A percentile compares a stretch with the other conserved stretches of the same genome.
Evolutionary conservation across 1,139 yeast species (phyloP).

Genomic region (Kluyveromyces sp.): DNA sequence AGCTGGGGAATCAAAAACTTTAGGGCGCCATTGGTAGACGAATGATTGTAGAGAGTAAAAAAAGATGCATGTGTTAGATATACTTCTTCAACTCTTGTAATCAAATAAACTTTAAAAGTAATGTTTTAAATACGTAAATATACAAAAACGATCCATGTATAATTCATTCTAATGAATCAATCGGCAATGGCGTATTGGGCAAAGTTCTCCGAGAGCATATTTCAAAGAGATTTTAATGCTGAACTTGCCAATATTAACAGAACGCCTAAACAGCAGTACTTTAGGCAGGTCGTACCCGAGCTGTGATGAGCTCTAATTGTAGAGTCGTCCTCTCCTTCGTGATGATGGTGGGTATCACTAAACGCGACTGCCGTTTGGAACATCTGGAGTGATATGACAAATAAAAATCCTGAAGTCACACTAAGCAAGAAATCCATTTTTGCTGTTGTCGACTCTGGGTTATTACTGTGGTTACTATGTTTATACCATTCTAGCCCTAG

Average conservation of each 20-base stretch:
- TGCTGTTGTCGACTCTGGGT: slow-evolving; percentile 9
- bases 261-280: slow-evolving; percentile 30
- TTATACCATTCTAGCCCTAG: slow-evolving; percentile 54
- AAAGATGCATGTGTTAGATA: not conserved
- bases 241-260: slow-evolving; percentile 25
- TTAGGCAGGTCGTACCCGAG: slow-evolving; percentile 28
- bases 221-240: slow-evolving; percentile 10
- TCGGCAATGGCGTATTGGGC: no score
- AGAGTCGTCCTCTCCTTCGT: slow-evolving; percentile 22
- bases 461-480: slow-evolving; percentile 7
- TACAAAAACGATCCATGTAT: no score
- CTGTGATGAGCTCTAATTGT: slow-evolving; percentile 24
- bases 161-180: no score
- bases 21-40: slow-evolving; percentile 51
- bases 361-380: slow-evolving; percentile 39
- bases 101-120: not conserved
- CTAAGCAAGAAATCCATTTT: slow-evolving; percentile 43
- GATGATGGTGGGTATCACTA: slow-evolving; percentile 31
- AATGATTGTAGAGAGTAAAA: not conserved
- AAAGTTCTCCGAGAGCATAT: not conserved
- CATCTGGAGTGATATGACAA: slow-evolving; percentile 79
- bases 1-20: slow-evolving; percentile 56
- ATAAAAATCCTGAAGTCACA: slow-evolving; percentile 74
- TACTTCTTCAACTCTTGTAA: not conserved
- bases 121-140: not conserved